These are phyloP conservation scores for Coprinellus micaceus DNA, from an alignment of 768 basidiomycete genomes.

Conservation along the genomic window DNA sequence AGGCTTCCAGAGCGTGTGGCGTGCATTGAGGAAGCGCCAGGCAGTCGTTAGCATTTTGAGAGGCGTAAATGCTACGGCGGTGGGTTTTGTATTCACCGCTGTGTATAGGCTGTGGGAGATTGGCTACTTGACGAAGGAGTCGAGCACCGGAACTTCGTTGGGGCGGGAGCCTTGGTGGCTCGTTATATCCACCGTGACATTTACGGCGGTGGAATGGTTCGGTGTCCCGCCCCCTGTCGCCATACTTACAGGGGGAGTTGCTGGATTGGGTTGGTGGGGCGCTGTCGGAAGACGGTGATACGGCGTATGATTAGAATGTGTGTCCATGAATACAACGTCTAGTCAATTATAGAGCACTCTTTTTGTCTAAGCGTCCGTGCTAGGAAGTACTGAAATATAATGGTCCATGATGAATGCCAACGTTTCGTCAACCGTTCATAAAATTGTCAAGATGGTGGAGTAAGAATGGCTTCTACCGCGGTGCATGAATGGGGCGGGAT, in stretches of 20 bases:
- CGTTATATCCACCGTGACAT: constrained; percentile 36
- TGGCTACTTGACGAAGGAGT: constrained; percentile 29
- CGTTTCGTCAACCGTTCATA: too few relatives aligned
- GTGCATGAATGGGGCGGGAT: background rate
- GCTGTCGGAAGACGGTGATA: constrained; percentile 18
- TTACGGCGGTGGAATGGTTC: constrained; percentile 41
- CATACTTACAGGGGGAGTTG: constrained; percentile 36
- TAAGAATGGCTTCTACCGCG: too few relatives aligned
- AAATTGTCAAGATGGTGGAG: too few relatives aligned
- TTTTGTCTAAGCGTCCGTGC: too few relatives aligned
- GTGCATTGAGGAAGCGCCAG: constrained; percentile 26
- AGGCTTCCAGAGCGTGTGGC: constrained; percentile 35
- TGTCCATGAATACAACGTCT: background rate
- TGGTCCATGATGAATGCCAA: too few relatives aligned
- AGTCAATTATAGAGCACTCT: too few relatives aligned
- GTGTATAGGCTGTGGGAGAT: constrained; percentile 39
- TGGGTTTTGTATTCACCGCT: constrained; percentile 40
- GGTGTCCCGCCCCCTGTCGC: constrained; percentile 34
- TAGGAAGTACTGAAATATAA: too few relatives aligned
- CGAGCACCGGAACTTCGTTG: constrained; percentile 27
- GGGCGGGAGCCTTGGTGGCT: constrained; percentile 47
- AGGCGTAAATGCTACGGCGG: constrained; percentile 40
- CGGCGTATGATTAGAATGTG: constrained; percentile 6
- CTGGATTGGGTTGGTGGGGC: constrained; percentile 43
- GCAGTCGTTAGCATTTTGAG: constrained; percentile 30